Percentiles rank a stretch among this genome's conserved stretches.
Evolutionary conservation across 192 early-diverging fungal species (phyloP).

Genomic region (Funneliformis mosseae): DNA sequence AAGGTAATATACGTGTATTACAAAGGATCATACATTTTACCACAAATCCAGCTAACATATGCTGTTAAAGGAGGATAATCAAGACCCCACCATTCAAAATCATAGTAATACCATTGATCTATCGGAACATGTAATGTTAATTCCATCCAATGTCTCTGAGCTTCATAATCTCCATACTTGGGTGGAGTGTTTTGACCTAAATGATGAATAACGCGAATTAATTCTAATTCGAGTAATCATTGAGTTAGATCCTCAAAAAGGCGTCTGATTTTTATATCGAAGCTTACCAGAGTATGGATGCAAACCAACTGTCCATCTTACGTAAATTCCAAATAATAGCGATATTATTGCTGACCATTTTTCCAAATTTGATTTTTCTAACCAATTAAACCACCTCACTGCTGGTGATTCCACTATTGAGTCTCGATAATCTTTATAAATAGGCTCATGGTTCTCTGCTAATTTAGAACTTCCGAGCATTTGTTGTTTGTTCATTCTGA

Average conservation of each 20-base stretch:
- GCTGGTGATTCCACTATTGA: not conserved
- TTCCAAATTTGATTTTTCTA: not conserved
- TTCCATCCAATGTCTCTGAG: slow-evolving; percentile 99
- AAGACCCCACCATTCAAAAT: slow-evolving; percentile 90
- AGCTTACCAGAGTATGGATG: slow-evolving; percentile 73
- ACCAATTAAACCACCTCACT: slow-evolving; percentile 12
- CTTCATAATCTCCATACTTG: slow-evolving; percentile 94
- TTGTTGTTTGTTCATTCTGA: no score
- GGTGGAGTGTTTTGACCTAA: slow-evolving; percentile 70
- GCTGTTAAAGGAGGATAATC: slow-evolving; percentile 98
- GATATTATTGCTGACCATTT: slow-evolving; percentile 30
- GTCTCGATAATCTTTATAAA: not conserved
- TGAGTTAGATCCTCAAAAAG: not conserved
- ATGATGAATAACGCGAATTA: not conserved
- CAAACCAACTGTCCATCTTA: slow-evolving; percentile 69
- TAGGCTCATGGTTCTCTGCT: not conserved
- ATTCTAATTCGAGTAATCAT: not conserved
- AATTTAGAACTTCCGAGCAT: not conserved
- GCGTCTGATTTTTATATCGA: not conserved
- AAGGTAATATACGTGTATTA: not conserved
- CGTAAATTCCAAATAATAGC: slow-evolving; percentile 54
- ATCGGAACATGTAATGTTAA: slow-evolving; percentile 79
- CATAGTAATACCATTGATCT: slow-evolving; percentile 86
- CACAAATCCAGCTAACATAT: slow-evolving; percentile 88
- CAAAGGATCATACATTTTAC: slow-evolving; percentile 58